Evolutionary conservation across 208 protist species (phyloP), one percentile per base, ranked within the genome.

Genomic region (Acanthamoeba royreba): DNA sequence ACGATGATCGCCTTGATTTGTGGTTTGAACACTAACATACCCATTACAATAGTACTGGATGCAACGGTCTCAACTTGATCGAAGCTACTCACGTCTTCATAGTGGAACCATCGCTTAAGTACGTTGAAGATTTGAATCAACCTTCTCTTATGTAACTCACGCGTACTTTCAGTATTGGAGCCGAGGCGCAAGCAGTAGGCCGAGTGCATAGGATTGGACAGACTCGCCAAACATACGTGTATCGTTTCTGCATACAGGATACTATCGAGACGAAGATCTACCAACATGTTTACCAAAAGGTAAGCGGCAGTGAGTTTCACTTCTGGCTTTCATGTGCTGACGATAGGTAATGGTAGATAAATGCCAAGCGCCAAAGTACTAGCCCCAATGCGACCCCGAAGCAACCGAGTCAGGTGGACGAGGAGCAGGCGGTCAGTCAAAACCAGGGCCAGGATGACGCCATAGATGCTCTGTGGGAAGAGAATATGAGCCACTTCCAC

Each of bases 1-100:
- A n/a, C n/a, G n/a, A n/a, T n/a, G n/a, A n/a, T n/a, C 19, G 33
- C 9, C 55, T 66, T n/a, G n/a, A n/a, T n/a, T n/a, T n/a, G n/a
- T n/a, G n/a, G n/a, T n/a, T n/a, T n/a, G n/a, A n/a, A 52, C 22
- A 52, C n/a, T n/a, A n/a, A 25, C 13, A 52, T 4, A 52, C 43
- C n/a, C n/a, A n/a, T n/a, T n/a, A 83, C 15, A 40, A 42, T 15
- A 79, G 61, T 43, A 96, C 63, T n/a, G 91, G 94, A 69, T 83
- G 81, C n/a, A 96, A 95, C 92, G 95, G 95, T 17, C 42, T 96
- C 19, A 96, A 96, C 35, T 55, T 96, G 22, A 96, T 95, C 13
- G 95, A 96, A 35, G 95, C 95, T 0, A 96, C 92, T 8, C 94
- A 96, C 46, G 46, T 96, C 25, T 90, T 96, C n/a, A 81, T 95